phyloP scores from a whole-genome alignment of 2,329 filamentous ascomycete genomes.

The Graphilbum ipis-grandicollis region DNA sequence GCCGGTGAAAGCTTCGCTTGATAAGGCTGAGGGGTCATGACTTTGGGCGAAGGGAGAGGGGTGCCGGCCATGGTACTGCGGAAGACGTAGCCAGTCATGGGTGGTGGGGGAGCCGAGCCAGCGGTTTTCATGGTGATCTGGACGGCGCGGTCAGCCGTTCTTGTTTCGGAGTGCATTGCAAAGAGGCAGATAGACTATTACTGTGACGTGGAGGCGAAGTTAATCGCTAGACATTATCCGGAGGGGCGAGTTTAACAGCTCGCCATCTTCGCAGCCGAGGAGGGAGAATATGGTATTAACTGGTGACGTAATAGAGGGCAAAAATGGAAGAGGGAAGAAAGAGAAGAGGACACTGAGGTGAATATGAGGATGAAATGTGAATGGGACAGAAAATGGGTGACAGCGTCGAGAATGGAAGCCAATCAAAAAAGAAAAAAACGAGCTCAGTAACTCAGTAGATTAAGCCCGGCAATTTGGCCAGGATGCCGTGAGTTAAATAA shows the following conservation, averaged over 20 bases:
- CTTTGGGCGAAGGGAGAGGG: constrained; percentile 32
- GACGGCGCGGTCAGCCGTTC: constrained; percentile 17
- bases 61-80: constrained; percentile 27
- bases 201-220: background rate
- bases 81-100: constrained; percentile 22
- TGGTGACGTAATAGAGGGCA: too few species aligned
- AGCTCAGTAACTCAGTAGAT: too few species aligned
- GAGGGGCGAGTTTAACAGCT: background rate
- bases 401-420: too few species aligned
- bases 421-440: too few species aligned
- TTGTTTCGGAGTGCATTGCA: constrained; percentile 5
- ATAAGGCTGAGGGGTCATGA: constrained; percentile 31
- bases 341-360: too few species aligned
- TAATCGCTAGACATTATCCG: background rate
- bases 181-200: background rate
- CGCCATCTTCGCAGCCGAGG: background rate
- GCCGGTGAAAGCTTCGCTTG: constrained; percentile 32
- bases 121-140: constrained; percentile 30
- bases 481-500: too few species aligned
- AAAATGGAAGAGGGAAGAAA: too few species aligned
- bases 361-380: too few species aligned
- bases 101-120: constrained; percentile 22
- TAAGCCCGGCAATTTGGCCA: too few species aligned
- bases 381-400: too few species aligned
- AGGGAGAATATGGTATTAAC: too few species aligned